Percentiles rank a stretch among this genome's conserved stretches.
phyloP scores from a whole-genome alignment of 805 yeast genomes.

The Metschnikowia rubicola region DNA sequence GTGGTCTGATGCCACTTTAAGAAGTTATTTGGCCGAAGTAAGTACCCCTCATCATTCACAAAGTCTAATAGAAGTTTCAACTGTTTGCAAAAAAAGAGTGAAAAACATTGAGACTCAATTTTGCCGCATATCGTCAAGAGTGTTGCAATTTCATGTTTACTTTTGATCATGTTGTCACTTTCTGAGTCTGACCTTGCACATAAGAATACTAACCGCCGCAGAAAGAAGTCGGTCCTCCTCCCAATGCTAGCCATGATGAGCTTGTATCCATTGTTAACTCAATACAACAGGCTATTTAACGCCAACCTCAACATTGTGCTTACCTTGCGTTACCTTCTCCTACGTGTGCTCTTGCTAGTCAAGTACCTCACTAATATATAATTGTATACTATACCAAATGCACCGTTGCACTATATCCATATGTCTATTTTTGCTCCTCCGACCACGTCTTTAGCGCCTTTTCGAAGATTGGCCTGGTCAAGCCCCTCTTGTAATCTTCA shows the following conservation, averaged over 20 bases:
- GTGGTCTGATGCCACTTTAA: constrained; percentile 8
- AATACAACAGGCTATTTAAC: constrained; percentile 25
- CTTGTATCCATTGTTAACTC: constrained; percentile 47
- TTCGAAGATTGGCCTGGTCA: constrained; percentile 53
- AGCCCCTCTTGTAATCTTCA: constrained; percentile 52
- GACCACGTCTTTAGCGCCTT: constrained; percentile 37
- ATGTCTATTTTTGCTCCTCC: not conserved
- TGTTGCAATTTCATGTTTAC: no score
- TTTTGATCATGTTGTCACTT: no score
- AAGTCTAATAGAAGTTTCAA: no score
- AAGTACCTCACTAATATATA: constrained; percentile 4
- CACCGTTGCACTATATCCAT: not conserved
- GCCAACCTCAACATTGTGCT: constrained; percentile 4
- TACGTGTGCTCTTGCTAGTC: constrained; percentile 6
- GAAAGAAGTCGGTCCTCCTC: constrained; percentile 47
- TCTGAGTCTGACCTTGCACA: constrained; percentile 24
- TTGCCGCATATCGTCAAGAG: no score
- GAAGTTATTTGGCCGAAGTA: constrained; percentile 10
- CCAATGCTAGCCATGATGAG: constrained; percentile 43
- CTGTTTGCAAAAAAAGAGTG: no score
- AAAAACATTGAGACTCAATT: no score
- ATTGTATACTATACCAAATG: not conserved
- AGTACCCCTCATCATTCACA: constrained; percentile 1
- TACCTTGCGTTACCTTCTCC: constrained; percentile 5
- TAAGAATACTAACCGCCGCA: constrained; percentile 22